phyloP scores from a whole-genome alignment of 257 asterid species.

The Solanum bulbocastanum region DNA sequence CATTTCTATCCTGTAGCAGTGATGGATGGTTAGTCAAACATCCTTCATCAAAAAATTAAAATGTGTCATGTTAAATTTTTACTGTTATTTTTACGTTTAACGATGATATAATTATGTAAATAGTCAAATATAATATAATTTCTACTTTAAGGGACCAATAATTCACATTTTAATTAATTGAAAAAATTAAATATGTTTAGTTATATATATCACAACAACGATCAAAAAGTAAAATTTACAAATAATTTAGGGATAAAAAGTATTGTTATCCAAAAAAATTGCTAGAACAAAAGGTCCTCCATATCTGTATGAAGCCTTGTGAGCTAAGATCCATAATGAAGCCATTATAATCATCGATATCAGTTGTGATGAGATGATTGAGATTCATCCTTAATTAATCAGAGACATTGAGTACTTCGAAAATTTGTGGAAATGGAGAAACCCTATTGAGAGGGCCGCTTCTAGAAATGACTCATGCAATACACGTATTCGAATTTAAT shows the following conservation, averaged over 20 bases:
- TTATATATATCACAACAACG: background rate
- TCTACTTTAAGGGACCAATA: background rate
- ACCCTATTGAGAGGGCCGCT: rapidly evolving
- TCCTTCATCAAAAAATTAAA: background rate
- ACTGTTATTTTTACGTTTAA: no score
- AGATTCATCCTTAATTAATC: background rate
- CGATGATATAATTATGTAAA: background rate
- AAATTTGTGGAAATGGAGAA: background rate
- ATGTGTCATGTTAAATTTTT: background rate
- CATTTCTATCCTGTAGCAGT: background rate
- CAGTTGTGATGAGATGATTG: rapidly evolving
- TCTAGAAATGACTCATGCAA: background rate
- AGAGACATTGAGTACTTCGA: rapidly evolving
- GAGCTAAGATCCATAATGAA: background rate
- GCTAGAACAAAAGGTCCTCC: background rate
- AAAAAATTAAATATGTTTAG: background rate
- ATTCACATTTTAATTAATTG: background rate
- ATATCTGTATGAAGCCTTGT: background rate
- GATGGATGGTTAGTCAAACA: background rate
- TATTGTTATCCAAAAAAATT: background rate
- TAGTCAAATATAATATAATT: background rate
- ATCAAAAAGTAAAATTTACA: background rate
- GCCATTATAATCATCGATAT: background rate
- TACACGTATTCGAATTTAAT: background rate
- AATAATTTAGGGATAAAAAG: background rate